Evolutionary conservation across 108 stramenopile genomes (phyloP).

Genomic region (Mayamaea pseudoterrestris): DNA sequence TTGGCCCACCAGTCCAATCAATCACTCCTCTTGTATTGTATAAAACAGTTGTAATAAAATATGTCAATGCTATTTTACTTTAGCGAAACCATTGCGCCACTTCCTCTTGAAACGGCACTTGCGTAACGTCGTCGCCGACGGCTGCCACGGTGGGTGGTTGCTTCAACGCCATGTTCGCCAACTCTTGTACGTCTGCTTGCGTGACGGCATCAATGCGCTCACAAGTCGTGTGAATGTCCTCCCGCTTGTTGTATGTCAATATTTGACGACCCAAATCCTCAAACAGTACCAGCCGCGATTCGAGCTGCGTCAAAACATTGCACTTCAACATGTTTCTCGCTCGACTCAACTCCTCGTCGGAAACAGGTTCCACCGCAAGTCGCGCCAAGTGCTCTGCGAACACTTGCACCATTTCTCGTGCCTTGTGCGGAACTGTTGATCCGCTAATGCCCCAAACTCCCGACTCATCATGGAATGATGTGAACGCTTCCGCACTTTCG

Average conservation of each 20-base stretch:
- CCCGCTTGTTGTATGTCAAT: slow-evolving; percentile 83
- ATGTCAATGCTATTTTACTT: neutral
- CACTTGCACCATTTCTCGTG: slow-evolving; percentile 55
- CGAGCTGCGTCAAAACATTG: slow-evolving; percentile 94
- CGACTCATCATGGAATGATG: slow-evolving; percentile 71
- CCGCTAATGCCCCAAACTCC: slow-evolving; percentile 92
- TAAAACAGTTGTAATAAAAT: no score
- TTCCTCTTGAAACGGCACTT: slow-evolving; percentile 64
- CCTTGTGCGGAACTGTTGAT: slow-evolving; percentile 33
- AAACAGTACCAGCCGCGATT: slow-evolving; percentile 86
- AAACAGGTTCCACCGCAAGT: slow-evolving; percentile 56
- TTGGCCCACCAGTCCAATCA: no score
- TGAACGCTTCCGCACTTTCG: slow-evolving; percentile 90
- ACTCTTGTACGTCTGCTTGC: slow-evolving; percentile 53
- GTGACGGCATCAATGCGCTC: slow-evolving; percentile 90
- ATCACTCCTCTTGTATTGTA: no score
- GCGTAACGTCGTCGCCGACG: slow-evolving; percentile 61
- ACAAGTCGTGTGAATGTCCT: slow-evolving; percentile 75
- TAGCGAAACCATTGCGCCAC: slow-evolving; percentile 43
- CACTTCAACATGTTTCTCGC: slow-evolving; percentile 97
- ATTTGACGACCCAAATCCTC: slow-evolving; percentile 97
- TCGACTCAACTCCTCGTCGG: slow-evolving; percentile 76
- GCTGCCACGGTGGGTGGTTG: slow-evolving; percentile 68
- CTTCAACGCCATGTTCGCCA: slow-evolving; percentile 57
- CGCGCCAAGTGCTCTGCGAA: slow-evolving; percentile 67